Conservation (phyloP, 345 rosid genomes). For the Leavenworthia alabamica region DNA sequence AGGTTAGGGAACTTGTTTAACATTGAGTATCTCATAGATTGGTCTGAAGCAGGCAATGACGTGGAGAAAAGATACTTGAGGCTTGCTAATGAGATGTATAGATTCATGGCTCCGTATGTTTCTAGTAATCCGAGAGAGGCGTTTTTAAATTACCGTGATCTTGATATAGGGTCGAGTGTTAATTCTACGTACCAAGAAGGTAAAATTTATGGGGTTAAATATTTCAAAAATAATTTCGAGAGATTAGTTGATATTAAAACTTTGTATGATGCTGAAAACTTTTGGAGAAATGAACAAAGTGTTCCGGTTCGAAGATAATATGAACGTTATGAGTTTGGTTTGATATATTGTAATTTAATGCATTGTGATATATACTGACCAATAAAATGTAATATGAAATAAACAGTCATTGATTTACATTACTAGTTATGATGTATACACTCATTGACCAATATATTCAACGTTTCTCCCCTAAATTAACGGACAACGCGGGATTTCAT, state of each 20-base stretch:
- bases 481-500: no score
- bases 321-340: no score
- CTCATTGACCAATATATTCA: no score
- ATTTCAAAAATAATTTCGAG: slow-evolving; percentile 41
- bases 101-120: slow-evolving; percentile 44
- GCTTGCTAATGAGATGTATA: slow-evolving; percentile 28
- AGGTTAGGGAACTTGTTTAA: slow-evolving; percentile 47
- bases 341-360: no score
- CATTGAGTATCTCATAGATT: slow-evolving; percentile 34
- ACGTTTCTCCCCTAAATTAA: no score
- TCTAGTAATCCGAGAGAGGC: slow-evolving; percentile 51
- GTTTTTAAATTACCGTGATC: slow-evolving; percentile 44
- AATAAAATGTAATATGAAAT: no score
- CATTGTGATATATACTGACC: no score
- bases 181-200: slow-evolving; percentile 34
- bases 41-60: slow-evolving; percentile 38
- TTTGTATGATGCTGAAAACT: slow-evolving; percentile 33
- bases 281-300: slow-evolving; percentile 47
- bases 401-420: no score
- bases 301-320: slow-evolving; percentile 38
- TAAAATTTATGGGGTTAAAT: slow-evolving; percentile 46
- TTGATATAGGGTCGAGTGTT: slow-evolving; percentile 33
- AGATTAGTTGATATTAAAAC: slow-evolving; percentile 44
- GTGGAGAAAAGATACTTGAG: slow-evolving; percentile 17
- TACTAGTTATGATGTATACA: no score